Base-by-base conservation (phyloP, 441 rosid genomes). In the Iberis amara region DNA sequence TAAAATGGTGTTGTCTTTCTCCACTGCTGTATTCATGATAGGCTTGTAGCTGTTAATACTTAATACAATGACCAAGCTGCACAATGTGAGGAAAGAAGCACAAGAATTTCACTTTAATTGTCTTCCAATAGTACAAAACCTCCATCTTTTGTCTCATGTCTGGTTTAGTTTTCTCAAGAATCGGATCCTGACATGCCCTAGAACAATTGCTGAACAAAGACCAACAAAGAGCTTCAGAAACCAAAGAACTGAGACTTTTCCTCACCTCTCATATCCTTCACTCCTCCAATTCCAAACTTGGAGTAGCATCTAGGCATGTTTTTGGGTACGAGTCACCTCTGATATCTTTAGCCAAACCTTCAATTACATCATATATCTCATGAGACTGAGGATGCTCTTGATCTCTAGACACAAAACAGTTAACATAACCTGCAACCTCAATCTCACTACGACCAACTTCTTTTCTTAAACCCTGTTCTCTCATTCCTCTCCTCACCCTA, bases 371-470 rank as follows among this genome's bases (percentile, higher is more conserved):
- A 65, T 82, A 71, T 44, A 89, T 76, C 61, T 79, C 57, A 50
- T 59, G 54, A 57, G 67, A 40, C 26, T 69, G 78, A 64, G 68
- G 72, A 39, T 89, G 94, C 39, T 75, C 74, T 62, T 65, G 74
- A 65, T 83, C 86, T 71, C 62, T 89, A 24, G 89, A 81, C 59
- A 66, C 66, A 70, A 89, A 89, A 47, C 46, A 51, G 52, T 74
- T 75, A 24, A 75, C 66, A 63, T 40, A 39, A 62, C 90, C 95
- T 39, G 69, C 83, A 50, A 74, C 65, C 21, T 79, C 67, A 48
- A 89, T 82, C 76, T 82, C 86, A 69, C 95, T 86, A 61, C 75
- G 62, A 48, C 95, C 95, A 65, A 76, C 76, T 59, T 82, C 81
- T 76, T 89, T 86, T 55, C 43, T 73, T 66, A 80, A 62, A 52